Base-by-base conservation (phyloP, 495 filamentous ascomycete species). In the Penicilliopsis zonata region DNA sequence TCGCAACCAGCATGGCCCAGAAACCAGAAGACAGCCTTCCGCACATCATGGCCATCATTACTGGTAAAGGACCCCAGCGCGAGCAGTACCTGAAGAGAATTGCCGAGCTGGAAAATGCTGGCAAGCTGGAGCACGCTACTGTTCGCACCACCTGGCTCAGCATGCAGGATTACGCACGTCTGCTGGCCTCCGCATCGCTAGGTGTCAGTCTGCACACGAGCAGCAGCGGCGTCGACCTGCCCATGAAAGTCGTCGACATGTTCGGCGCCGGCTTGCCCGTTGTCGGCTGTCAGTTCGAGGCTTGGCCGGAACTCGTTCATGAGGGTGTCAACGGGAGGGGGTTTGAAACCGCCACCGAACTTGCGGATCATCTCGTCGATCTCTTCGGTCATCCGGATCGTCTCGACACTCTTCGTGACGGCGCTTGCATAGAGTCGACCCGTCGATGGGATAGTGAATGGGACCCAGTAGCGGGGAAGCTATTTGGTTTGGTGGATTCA, bases 161-260 rank as follows among this genome's bases (percentile, higher is more conserved):
- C 20, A 75, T 81, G 5, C 59, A 68, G 17, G 85, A 94, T 47
- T 99, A 99, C 52, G 88, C 90, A 1, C 66, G 55, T 3, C 68
- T 96, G 9, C 67, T 99, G n/a, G 85, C 77, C 17, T 79, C 78
- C 26, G 88, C 90, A 12, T 90, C 95, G 36, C 53, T 96, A 8
- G 90, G 90, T 2, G 72, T 99, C 12, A 90, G 82, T 44, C 63
- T 99, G 30, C 90, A 99, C 54, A 92, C 72, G 33, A 92, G 83
- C 41, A 87, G 80, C 42, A 93, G 84, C 27, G 90, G 90, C 2
- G 84, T 99, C 1, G 90, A 99, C 58, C 58, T 99, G 14, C 90
- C 90, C 1, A 99, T 99, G 90, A 99, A 99, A 58, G 87, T 99
- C 5, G 87, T 99, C 4, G 90, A 99, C 46, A 90, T 99, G 83